Evolutionary conservation across 176 grass and related monocot genomes (phyloP).

Genomic region (Tillandsia leiboldiana): DNA sequence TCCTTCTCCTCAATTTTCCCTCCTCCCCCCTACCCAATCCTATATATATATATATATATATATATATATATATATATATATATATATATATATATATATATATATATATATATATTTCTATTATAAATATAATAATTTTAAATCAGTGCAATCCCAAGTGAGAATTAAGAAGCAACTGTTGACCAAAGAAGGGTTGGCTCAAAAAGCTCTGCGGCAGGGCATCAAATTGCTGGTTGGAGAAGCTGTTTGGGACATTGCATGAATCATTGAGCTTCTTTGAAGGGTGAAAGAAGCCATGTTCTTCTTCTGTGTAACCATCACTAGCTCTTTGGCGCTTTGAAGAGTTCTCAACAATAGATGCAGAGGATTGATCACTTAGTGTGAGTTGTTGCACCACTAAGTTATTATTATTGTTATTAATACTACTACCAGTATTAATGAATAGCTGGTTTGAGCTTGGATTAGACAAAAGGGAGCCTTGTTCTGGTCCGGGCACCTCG

Average conservation of each 20-base stretch:
- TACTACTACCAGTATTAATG: slow-evolving; percentile 6
- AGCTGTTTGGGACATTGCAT: slow-evolving; percentile 36
- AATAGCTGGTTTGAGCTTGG: slow-evolving; percentile 13
- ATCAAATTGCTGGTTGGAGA: slow-evolving; percentile 31
- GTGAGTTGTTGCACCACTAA: not conserved
- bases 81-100: too few relatives aligned
- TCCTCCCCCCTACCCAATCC: too few relatives aligned
- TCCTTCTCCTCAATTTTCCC: too few relatives aligned
- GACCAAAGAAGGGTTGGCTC: slow-evolving; percentile 21
- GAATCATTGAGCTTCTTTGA: slow-evolving; percentile 46
- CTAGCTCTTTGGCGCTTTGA: slow-evolving; percentile 20
- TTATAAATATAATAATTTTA: not conserved
- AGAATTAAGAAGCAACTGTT: slow-evolving; percentile 54
- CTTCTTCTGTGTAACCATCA: slow-evolving; percentile 24
- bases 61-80: too few relatives aligned
- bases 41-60: too few relatives aligned
- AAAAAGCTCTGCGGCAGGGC: slow-evolving; percentile 17
- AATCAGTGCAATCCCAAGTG: slow-evolving; percentile 42
- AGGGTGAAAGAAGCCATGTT: slow-evolving; percentile 5
- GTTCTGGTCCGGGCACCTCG: slow-evolving; percentile 13
- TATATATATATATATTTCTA: too few relatives aligned
- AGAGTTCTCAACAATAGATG: slow-evolving; percentile 8
- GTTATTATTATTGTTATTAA: slow-evolving; percentile 1
- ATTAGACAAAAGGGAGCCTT: slow-evolving; percentile 2
- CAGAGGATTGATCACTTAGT: slow-evolving; percentile 5